phyloP scores from a whole-genome alignment of 176 grass and related monocot species.

The Oryza australiensis region DNA sequence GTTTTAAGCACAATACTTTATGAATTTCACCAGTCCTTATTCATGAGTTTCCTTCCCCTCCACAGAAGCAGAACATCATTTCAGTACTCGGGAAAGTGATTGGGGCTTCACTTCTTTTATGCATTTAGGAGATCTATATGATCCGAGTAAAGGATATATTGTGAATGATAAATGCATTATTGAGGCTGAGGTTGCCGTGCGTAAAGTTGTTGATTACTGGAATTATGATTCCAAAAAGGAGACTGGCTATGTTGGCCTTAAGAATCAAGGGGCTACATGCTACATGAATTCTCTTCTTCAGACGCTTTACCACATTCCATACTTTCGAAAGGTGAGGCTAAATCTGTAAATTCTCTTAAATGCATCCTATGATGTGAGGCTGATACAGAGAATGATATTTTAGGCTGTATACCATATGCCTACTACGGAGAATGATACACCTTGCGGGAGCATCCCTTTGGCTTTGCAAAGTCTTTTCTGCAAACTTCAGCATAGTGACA shows the following conservation, averaged over 20 bases:
- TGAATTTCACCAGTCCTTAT: slow-evolving; percentile 1
- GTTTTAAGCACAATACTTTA: neutral
- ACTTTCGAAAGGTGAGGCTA: slow-evolving; percentile 61
- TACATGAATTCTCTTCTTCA: slow-evolving; percentile 93
- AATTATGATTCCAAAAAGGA: slow-evolving; percentile 80
- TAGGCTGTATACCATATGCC: slow-evolving; percentile 92
- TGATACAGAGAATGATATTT: slow-evolving; percentile 44
- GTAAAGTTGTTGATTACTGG: slow-evolving; percentile 56
- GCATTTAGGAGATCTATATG: slow-evolving; percentile 63
- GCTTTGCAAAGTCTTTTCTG: slow-evolving; percentile 84
- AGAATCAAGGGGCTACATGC: slow-evolving; percentile 89
- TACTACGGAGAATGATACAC: slow-evolving; percentile 66
- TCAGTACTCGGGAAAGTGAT: slow-evolving; percentile 68
- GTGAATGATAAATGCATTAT: slow-evolving; percentile 70
- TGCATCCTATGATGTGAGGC: slow-evolving; percentile 5
- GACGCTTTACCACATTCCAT: slow-evolving; percentile 74
- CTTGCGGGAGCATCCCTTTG: slow-evolving; percentile 74
- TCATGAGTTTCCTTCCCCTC: neutral
- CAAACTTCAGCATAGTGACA: slow-evolving; percentile 77
- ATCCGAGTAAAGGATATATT: slow-evolving; percentile 69
- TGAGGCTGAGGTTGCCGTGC: slow-evolving; percentile 77
- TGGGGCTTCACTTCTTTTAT: slow-evolving; percentile 83
- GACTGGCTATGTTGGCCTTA: slow-evolving; percentile 85
- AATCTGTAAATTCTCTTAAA: slow-evolving; percentile 28
- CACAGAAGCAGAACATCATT: slow-evolving; percentile 58